These are phyloP conservation scores for Gracilariopsis chorda DNA, from an alignment of 23 red algal genomes.

Conservation along the genomic window DNA sequence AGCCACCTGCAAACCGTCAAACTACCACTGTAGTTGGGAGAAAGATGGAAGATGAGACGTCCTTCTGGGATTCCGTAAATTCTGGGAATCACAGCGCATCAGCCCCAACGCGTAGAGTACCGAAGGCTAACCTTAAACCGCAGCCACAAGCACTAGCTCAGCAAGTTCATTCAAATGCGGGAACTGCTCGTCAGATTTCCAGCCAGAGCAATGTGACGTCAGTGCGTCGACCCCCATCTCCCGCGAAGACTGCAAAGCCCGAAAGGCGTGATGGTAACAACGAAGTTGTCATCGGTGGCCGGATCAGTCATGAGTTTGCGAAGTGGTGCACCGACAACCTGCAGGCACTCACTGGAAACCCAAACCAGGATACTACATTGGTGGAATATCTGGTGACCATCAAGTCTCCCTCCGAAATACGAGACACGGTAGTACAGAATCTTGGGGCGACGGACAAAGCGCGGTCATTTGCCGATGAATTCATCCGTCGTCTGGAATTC, in stretches of 20 bases:
- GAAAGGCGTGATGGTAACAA: background rate
- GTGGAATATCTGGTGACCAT: slow-evolving; percentile 55
- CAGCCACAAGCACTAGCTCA: background rate
- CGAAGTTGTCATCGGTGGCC: slow-evolving; percentile 6
- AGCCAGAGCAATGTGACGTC: background rate
- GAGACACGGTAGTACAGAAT: slow-evolving; percentile 70
- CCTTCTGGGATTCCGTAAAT: slow-evolving; percentile 63
- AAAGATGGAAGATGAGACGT: slow-evolving; percentile 55
- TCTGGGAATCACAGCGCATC: background rate
- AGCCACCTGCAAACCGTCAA: slow-evolving; percentile 2
- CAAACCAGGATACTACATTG: slow-evolving; percentile 25
- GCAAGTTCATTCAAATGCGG: background rate
- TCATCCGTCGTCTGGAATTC: slow-evolving; percentile 69
- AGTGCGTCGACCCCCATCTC: background rate
- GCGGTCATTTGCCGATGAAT: slow-evolving; percentile 64
- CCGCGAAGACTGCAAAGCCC: background rate
- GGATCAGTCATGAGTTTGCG: slow-evolving; percentile 60
- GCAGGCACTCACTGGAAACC: slow-evolving; percentile 53
- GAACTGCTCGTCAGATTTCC: background rate
- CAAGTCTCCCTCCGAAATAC: slow-evolving; percentile 49
- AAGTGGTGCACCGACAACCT: slow-evolving; percentile 61
- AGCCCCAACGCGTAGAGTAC: background rate
- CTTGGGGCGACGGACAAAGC: slow-evolving; percentile 54
- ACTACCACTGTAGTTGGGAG: background rate
- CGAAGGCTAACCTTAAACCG: background rate